Evolutionary conservation across 1,284 basidiomycete species (phyloP), one percentile per base, ranked within the genome.

Genomic region (Calocybe gambosa): DNA sequence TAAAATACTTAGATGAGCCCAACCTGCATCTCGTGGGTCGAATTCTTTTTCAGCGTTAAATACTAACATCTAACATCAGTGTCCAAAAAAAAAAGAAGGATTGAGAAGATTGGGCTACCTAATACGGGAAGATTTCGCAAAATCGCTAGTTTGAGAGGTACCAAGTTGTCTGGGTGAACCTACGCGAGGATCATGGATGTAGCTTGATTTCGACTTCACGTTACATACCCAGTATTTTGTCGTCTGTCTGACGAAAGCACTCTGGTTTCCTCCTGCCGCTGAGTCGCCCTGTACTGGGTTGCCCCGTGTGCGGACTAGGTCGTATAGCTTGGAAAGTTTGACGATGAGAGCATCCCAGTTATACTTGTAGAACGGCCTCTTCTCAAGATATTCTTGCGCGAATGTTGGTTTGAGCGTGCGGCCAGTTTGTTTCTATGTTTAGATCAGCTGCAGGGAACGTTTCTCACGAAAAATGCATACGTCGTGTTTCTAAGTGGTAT

Each of bases 41-140:
- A 91, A 99, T 58, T 96, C 91, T 69, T 98, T 99, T 39, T 96
- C 87, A 0, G 93, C 71, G 64, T 99, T 92, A 69, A 98, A 99
- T 5, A 99, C 95, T 90, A 13, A 60, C 55, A 29, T 58, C 38
- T n/a, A 43, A 42, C 39, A 38, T 38, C 3, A 50, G 23, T 12
- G 31, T 25, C 3, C 15, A 16, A 7, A 23, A 23, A 23, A 23
- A 23, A 7, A 23, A 23, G 21, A 23, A 7, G 16, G 21, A 36
- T 25, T 5, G 13, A 26, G 8, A 20, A 13, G 29, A 62, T 74
- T 39, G 48, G 91, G 37, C 3, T 36, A 49, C 91, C 91, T 33
- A 97, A 73, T 0, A 97, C 93, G 31, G 93, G 93, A 5, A 99
- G 74, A 63, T 99, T 86, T 60, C 90, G 85, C 58, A 99, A 71